Evolutionary conservation across 495 filamentous ascomycete species (phyloP).

Genomic region (Aspergillus incahuasiensis): DNA sequence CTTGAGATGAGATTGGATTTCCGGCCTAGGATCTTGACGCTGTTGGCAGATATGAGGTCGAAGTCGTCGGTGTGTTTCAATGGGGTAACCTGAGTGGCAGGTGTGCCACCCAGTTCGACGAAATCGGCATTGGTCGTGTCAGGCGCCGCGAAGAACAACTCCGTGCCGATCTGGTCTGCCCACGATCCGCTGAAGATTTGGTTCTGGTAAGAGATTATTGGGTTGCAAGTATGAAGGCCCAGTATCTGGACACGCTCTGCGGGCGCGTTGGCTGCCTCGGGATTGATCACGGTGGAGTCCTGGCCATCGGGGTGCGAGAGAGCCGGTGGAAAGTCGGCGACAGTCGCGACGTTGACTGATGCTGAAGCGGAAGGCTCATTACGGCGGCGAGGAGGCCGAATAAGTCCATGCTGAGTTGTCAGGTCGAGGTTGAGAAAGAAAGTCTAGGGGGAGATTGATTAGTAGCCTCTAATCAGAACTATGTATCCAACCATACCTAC

Average conservation of each 20-base stretch:
- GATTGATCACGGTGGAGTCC: slow-evolving; percentile 19
- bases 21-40: slow-evolving; percentile 44
- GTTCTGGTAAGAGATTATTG: slow-evolving; percentile 69
- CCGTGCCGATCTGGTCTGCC: slow-evolving; percentile 74
- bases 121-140: slow-evolving; percentile 26
- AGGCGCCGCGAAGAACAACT: slow-evolving; percentile 62
- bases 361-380: slow-evolving; percentile 14
- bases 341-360: neutral
- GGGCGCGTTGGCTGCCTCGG: slow-evolving; percentile 21
- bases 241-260: slow-evolving; percentile 66
- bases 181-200: slow-evolving; percentile 72
- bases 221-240: slow-evolving; percentile 67
- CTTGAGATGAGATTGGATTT: slow-evolving; percentile 39
- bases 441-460: slow-evolving; percentile 30
- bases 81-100: slow-evolving; percentile 21
- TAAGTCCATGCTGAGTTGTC: slow-evolving; percentile 38
- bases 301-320: slow-evolving; percentile 12
- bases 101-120: slow-evolving; percentile 23
- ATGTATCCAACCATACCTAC: slow-evolving; percentile 22
- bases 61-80: slow-evolving; percentile 43
- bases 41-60: slow-evolving; percentile 59
- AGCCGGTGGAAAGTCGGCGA: neutral
- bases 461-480: neutral
- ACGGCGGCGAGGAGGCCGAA: slow-evolving; percentile 33
- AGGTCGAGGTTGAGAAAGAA: slow-evolving; percentile 55